These are phyloP conservation scores for Corymbia citriodora DNA, from an alignment of 441 rosid species.

Conservation along the genomic window DNA sequence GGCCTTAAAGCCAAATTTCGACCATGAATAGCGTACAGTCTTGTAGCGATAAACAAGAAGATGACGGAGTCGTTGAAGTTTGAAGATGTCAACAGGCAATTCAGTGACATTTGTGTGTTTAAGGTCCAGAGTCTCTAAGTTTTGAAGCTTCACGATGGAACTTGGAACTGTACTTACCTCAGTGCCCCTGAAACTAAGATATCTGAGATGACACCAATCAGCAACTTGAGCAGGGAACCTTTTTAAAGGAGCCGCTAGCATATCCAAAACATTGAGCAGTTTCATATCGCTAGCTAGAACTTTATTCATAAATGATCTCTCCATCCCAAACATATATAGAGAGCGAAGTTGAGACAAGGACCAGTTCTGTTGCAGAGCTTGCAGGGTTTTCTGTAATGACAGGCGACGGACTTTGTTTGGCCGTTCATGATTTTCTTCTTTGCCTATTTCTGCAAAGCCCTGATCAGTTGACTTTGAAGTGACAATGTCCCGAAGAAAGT, in stretches of 20 bases:
- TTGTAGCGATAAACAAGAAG: neutral
- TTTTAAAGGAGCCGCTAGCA: neutral
- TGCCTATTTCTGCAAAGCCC: neutral
- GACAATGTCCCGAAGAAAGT: neutral
- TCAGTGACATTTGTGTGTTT: neutral
- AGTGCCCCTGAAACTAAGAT: neutral
- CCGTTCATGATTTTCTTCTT: neutral
- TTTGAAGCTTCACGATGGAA: neutral
- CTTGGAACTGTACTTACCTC: neutral
- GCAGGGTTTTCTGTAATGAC: neutral
- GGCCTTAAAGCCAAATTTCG: neutral
- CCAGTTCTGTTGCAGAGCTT: neutral
- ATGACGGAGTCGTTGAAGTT: neutral
- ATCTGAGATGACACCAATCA: neutral
- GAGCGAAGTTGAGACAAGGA: neutral
- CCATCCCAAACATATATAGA: neutral
- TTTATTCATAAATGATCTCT: neutral
- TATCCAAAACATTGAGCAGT: neutral
- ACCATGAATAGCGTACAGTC: neutral
- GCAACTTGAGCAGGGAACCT: neutral
- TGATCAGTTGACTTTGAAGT: neutral
- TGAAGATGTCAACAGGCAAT: neutral
- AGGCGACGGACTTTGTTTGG: neutral
- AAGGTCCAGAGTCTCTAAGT: constrained; percentile 1
- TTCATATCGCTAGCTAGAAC: neutral